Evolutionary conservation across 2,329 filamentous ascomycete genomes (phyloP).

Genomic region (Didymella sp.): DNA sequence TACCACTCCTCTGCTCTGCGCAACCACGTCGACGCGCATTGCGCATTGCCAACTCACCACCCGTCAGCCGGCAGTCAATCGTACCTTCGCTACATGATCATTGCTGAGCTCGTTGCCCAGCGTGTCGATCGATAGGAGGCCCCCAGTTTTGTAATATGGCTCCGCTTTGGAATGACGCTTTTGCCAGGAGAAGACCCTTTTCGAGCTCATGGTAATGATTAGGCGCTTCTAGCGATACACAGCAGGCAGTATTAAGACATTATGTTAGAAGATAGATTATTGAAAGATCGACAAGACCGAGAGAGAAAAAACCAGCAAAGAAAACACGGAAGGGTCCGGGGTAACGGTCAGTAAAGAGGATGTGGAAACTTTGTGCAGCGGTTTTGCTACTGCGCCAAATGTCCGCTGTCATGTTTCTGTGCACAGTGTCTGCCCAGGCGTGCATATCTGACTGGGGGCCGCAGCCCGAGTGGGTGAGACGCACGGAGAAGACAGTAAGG

Average conservation of each 20-base stretch:
- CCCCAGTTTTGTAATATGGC: conserved; percentile 47
- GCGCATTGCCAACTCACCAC: conserved; percentile 38
- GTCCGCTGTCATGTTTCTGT: conserved; percentile 24
- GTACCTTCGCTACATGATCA: conserved; percentile 40
- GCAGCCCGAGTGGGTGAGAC: conserved; percentile 9
- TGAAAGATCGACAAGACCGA: neutral
- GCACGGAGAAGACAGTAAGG: neutral
- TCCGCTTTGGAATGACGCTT: conserved; percentile 50
- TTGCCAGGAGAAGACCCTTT: conserved; percentile 55
- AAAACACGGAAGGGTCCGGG: neutral
- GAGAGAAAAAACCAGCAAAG: neutral
- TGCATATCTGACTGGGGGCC: conserved; percentile 10
- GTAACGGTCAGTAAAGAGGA: conserved; percentile 12
- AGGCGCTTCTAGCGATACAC: conserved; percentile 1
- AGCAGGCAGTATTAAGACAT: conserved; percentile 13
- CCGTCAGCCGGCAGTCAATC: conserved; percentile 19
- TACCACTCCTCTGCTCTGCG: conserved; percentile 33
- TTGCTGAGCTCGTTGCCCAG: conserved; percentile 17
- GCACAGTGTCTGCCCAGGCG: conserved; percentile 10
- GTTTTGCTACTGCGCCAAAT: conserved; percentile 17
- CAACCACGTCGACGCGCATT: conserved; percentile 42
- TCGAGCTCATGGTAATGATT: conserved; percentile 46
- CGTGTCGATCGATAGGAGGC: conserved; percentile 42
- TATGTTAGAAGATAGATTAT: neutral
- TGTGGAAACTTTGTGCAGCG: conserved; percentile 17